Base-by-base conservation (phyloP, 2,329 filamentous ascomycete genomes). In the Hypoxylon sp. region DNA sequence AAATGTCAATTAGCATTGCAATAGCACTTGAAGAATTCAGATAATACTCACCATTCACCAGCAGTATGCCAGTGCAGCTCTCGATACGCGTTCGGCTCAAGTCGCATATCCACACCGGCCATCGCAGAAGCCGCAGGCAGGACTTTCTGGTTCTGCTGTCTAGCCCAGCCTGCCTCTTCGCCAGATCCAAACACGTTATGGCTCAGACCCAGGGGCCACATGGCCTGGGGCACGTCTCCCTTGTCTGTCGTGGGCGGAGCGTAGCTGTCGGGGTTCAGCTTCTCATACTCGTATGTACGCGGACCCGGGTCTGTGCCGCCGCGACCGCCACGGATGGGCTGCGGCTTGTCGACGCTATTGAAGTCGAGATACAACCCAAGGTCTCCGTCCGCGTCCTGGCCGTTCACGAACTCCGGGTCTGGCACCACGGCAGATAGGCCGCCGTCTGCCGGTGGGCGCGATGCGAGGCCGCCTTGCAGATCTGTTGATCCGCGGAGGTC, bases 1-100 rank as follows among this genome's bases (percentile, higher is more conserved):
- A 7, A n/a, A n/a, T n/a, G n/a, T n/a, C n/a, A n/a, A 46, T 63
- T 35, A 64, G 45, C 31, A 40, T 31, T 23, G 2, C 1, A n/a
- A n/a, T n/a, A n/a, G n/a, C 21, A 9, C 9, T 25, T 5, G 9
- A 9, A 25, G 21, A 6, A 25, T 6, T 9, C 21, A 25, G 21
- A 9, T 25, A 25, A 25, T 34, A 3, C 56, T 52, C 11, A 66
- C 64, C 64, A 67, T 47, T 67, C 64, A 31, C 55, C 62, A 9
- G 78, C 74, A 26, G 76, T 80, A 57, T 84, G 81, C 81, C 80
- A 88, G 58, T 88, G 84, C 15, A 87, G 69, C 64, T 87, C 83
- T 13, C 84, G 78, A 54, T 86, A 86, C 0, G 78, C 81, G 17
- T 79, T 69, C 0, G 79, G 75, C n/a, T 74, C 75, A 1, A 84